phyloP scores from a whole-genome alignment of 1,284 basidiomycete genomes.

The Athelia sp. region DNA sequence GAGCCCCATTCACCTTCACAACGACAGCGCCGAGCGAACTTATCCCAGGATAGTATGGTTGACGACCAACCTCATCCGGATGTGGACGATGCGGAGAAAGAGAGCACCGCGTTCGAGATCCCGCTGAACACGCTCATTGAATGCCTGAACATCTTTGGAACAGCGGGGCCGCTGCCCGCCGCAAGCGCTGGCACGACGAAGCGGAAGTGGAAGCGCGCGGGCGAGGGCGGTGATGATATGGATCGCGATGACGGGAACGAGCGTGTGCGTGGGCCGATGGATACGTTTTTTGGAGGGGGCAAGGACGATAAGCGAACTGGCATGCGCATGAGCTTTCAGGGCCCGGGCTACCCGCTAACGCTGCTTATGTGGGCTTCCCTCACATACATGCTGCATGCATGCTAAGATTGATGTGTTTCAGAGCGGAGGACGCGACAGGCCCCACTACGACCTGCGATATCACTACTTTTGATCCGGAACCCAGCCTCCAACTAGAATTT shows the following conservation, averaged over 20 bases:
- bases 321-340: constrained; percentile 82
- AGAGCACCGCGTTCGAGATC: constrained; percentile 67
- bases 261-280: constrained; percentile 36
- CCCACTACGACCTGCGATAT: constrained; percentile 90
- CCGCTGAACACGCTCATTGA: constrained; percentile 80
- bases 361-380: constrained; percentile 69
- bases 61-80: constrained; percentile 21
- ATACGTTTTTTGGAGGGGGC: constrained; percentile 37
- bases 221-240: constrained; percentile 43
- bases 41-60: too few relatives aligned
- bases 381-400: constrained; percentile 1
- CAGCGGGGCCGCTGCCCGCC: constrained; percentile 41
- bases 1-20: constrained; percentile 3
- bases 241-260: constrained; percentile 31
- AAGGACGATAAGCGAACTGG: constrained; percentile 65
- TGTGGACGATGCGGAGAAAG: constrained; percentile 24
- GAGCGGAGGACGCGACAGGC: constrained; percentile 78
- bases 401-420: constrained; percentile 25
- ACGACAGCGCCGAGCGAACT: constrained; percentile 4
- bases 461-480: constrained; percentile 81
- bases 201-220: constrained; percentile 47
- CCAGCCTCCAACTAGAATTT: constrained; percentile 76
- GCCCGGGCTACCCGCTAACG: constrained; percentile 74
- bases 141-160: constrained; percentile 90
- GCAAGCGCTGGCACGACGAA: constrained; percentile 25